Conservation (phyloP, 208 protist species). For the Trypanosoma melophagium region DNA sequence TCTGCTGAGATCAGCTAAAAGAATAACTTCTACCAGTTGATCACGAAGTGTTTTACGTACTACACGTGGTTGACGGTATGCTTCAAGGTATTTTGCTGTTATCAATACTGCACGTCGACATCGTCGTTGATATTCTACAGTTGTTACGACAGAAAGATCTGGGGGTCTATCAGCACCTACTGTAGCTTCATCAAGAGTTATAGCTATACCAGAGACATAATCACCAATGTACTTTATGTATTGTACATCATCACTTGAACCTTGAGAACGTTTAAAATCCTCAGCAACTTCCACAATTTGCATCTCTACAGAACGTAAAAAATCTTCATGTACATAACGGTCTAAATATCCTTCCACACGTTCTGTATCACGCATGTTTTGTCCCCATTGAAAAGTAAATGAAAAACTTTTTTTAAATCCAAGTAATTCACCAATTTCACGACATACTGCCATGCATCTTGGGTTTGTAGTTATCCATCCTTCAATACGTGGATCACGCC, state of each 20-base stretch:
- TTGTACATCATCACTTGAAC: constrained; percentile 28
- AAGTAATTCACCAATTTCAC: constrained; percentile 51
- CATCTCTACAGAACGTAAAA: constrained; percentile 41
- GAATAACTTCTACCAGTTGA: constrained; percentile 57
- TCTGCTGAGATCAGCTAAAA: constrained; percentile 53
- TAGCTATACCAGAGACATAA: constrained; percentile 63
- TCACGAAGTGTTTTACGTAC: constrained; percentile 36
- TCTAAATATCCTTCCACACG: constrained; percentile 71
- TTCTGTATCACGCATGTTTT: constrained; percentile 47
- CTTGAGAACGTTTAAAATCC: constrained; percentile 22
- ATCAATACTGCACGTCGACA: constrained; percentile 59
- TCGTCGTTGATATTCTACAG: constrained; percentile 52
- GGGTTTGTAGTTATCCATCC: constrained; percentile 69
- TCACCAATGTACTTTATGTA: constrained; percentile 48
- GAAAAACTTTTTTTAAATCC: constrained; percentile 32
- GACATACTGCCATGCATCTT: constrained; percentile 43
- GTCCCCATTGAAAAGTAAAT: constrained; percentile 76
- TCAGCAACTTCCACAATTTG: constrained; percentile 38
- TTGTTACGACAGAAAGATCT: constrained; percentile 37
- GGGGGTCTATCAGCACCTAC: constrained; percentile 51
- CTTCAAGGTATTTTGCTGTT: constrained; percentile 47
- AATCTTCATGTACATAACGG: constrained; percentile 52
- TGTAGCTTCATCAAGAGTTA: constrained; percentile 50
- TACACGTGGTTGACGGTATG: constrained; percentile 15
- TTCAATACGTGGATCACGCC: constrained; percentile 83